These are phyloP conservation scores for Aspergillus versicolor DNA, from an alignment of 2,329 filamentous ascomycete species.

Conservation along the genomic window DNA sequence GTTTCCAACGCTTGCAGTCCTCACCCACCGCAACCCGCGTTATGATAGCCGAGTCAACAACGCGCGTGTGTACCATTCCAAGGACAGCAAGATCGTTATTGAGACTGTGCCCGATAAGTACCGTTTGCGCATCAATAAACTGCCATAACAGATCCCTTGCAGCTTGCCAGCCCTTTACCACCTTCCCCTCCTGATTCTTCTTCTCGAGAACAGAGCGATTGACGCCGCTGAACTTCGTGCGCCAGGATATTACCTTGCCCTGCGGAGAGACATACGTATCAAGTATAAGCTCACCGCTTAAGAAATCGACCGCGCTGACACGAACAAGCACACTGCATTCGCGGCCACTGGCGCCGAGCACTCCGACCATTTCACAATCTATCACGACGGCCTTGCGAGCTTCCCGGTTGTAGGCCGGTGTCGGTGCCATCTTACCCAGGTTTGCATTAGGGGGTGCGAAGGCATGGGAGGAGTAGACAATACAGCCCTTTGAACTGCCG, in stretches of 20 bases:
- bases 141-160: neutral
- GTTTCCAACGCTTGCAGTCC: neutral
- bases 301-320: neutral
- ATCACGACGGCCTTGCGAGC: neutral
- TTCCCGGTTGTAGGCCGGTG: neutral
- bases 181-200: neutral
- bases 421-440: neutral
- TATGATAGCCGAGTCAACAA: neutral
- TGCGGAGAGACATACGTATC: neutral
- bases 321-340: neutral
- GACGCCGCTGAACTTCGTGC: neutral
- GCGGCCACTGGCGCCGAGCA: neutral
- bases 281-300: neutral
- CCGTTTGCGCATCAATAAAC: neutral
- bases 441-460: neutral
- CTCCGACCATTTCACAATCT: neutral
- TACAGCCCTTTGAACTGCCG: neutral
- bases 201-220: neutral
- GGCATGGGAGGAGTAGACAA: neutral
- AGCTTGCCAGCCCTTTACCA: neutral
- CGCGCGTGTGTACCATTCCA: neutral
- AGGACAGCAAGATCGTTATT: neutral
- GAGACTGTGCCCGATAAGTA: neutral
- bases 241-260: neutral
- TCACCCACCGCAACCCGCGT: neutral